Conservation (phyloP, 2,329 filamentous ascomycete genomes). For the Xylaria sp. region DNA sequence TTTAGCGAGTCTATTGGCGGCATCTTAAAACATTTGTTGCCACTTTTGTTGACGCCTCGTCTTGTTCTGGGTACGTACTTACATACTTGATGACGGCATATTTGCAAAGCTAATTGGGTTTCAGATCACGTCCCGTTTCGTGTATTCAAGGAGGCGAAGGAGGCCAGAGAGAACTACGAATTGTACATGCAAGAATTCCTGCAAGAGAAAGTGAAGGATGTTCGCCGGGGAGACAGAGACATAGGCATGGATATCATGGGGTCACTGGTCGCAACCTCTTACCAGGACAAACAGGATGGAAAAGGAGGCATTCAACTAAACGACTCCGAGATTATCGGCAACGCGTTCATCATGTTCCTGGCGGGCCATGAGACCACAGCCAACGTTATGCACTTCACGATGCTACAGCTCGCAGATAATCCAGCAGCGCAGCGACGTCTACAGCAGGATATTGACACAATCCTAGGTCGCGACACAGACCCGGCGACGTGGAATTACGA, state of each 20-base stretch:
- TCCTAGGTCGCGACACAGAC: conserved; percentile 66
- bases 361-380: conserved; percentile 86
- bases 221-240: conserved; percentile 51
- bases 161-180: conserved; percentile 70
- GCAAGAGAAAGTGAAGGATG: conserved; percentile 63
- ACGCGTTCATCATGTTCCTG: conserved; percentile 74
- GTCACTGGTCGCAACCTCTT: conserved; percentile 58
- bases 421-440: conserved; percentile 71
- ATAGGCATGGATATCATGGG: conserved; percentile 66
- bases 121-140: conserved; percentile 59
- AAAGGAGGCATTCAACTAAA: conserved; percentile 54
- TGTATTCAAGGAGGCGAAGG: conserved; percentile 60
- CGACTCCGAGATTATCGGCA: conserved; percentile 75
- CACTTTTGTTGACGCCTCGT: conserved; percentile 68
- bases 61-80: conserved; percentile 61
- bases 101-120: conserved; percentile 24
- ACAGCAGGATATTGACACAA: conserved; percentile 74
- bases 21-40: conserved; percentile 70
- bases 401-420: conserved; percentile 75
- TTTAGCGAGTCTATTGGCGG: conserved; percentile 71
- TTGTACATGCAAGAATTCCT: conserved; percentile 78
- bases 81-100: background rate
- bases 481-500: conserved; percentile 77
- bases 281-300: conserved; percentile 45
- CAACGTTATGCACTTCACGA: conserved; percentile 76